These are phyloP conservation scores for Russula compacta DNA, from an alignment of 768 basidiomycete genomes.

Conservation along the genomic window DNA sequence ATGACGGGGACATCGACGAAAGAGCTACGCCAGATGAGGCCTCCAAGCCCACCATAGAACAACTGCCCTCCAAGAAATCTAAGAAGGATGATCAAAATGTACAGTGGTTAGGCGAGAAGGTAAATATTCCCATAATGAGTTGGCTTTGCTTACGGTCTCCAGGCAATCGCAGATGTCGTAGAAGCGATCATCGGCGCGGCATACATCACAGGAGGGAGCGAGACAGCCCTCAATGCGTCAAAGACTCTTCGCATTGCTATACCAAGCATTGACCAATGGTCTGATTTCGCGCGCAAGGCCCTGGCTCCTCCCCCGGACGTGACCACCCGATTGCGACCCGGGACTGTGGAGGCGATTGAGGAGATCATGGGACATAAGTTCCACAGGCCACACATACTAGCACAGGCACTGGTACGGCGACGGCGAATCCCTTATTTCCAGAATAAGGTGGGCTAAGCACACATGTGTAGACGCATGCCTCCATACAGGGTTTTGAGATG, in stretches of 20 bases:
- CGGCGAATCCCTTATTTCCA: constrained; percentile 20
- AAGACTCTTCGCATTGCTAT: constrained; percentile 61
- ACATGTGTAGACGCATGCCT: constrained; percentile 52
- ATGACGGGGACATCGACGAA: neutral
- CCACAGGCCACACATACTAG: constrained; percentile 50
- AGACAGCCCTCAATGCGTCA: constrained; percentile 51
- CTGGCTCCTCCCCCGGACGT: constrained; percentile 36
- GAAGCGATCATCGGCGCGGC: constrained; percentile 83
- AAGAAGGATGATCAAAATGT: constrained; percentile 31
- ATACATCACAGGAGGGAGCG: constrained; percentile 63
- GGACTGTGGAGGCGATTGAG: constrained; percentile 49
- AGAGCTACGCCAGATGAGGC: neutral
- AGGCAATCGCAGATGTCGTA: constrained; percentile 78
- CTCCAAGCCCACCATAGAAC: neutral
- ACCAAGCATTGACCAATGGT: constrained; percentile 56
- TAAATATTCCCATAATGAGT: constrained; percentile 23
- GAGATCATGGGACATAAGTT: constrained; percentile 55
- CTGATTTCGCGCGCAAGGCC: constrained; percentile 52
- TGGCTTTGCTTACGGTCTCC: neutral
- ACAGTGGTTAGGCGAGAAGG: constrained; percentile 74
- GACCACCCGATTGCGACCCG: constrained; percentile 37
- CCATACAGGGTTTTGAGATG: constrained; percentile 44
- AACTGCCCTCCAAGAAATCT: neutral
- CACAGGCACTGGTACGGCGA: constrained; percentile 59
- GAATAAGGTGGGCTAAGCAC: neutral